A percentile compares a stretch with the other conserved stretches of the same genome.
phyloP scores from a whole-genome alignment of 2,329 filamentous ascomycete species.

The Ophiostoma quercus region DNA sequence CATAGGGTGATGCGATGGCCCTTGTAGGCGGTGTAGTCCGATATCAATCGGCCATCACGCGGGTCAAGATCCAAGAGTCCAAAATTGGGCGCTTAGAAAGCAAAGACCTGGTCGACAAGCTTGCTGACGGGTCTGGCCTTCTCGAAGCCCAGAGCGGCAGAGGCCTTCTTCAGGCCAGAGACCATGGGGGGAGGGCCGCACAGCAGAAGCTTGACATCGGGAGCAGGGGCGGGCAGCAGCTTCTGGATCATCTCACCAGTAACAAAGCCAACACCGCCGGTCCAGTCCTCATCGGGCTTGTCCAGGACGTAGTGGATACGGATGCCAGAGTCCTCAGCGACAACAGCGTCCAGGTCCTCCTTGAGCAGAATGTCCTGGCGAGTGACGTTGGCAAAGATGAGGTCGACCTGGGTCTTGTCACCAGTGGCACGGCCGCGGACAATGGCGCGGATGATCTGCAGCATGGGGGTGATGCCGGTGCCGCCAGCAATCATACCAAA shows the following conservation, averaged over 20 bases:
- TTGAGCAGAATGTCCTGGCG: conserved; percentile 85
- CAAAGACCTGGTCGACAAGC: conserved; percentile 96
- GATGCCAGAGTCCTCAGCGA: conserved; percentile 72
- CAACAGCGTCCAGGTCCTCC: conserved; percentile 81
- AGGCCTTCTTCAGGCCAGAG: conserved; percentile 92
- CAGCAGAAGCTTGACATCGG: conserved; percentile 87
- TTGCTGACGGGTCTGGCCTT: conserved; percentile 96
- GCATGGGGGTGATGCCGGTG: conserved; percentile 97
- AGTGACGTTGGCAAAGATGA: conserved; percentile 97
- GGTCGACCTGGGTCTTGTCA: conserved; percentile 82
- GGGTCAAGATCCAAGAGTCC: not conserved
- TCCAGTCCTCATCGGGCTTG: conserved; percentile 89
- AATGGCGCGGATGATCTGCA: conserved; percentile 90
- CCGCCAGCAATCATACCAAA: conserved; percentile 98
- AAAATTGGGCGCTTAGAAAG: conserved; percentile 54
- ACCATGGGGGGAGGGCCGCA: conserved; percentile 98
- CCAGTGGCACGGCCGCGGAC: conserved; percentile 71
- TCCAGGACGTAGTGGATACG: conserved; percentile 93
- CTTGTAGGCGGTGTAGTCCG: not conserved
- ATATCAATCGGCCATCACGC: not conserved
- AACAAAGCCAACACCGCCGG: conserved; percentile 88
- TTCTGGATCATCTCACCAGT: conserved; percentile 94
- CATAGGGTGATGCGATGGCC: not conserved
- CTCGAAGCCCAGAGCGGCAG: conserved; percentile 80
- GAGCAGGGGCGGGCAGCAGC: conserved; percentile 73